Evolutionary conservation across 495 filamentous ascomycete species (phyloP), one percentile per base, ranked within the genome.

Genomic region (Penicilliopsis zonata): DNA sequence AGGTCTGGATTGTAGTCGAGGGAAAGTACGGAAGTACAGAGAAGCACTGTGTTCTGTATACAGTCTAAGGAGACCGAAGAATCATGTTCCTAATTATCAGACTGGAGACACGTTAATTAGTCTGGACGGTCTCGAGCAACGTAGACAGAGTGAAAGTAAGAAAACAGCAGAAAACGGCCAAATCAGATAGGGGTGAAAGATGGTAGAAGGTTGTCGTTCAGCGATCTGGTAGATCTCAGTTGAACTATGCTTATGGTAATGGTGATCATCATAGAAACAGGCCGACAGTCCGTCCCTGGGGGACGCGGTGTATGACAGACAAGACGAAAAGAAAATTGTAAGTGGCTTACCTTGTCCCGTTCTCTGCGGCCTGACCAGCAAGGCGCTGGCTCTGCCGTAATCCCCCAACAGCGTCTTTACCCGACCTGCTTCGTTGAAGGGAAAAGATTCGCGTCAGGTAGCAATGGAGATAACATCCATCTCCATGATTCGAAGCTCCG

Each of bases 201-300:
- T 65, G 61, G 55, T 63, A 54, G 49, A 56, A 45, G 47, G 47
- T 62, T 63, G 38, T 66, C 61, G 56, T 63, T 62, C 59, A 66
- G 35, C 32, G 46, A 50, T 56, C 55, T 52, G 52, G 55, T 23
- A 63, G 59, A 65, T 47, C 47, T 62, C 59, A 63, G 59, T 48
- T 66, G 61, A 66, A 66, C 61, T 66, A 66, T 63, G 59, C 61
- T 61, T 63, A 48, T 42, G 38, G 47, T 44, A 51, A 51, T 47
- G 49, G 52, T 59, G 53, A 44, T 66, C 61, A 66, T 66, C 61
- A 65, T 54, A 40, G 18, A 13, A 42, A 27, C 29, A 38, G 13
- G 14, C 34, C 15, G 25, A n/a, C 6, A 4, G 15, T 17, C n/a
- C n/a, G n/a, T n/a, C n/a, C n/a, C n/a, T n/a, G n/a, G n/a, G n/a